Conservation (phyloP, 2,329 filamentous ascomycete genomes). For the Aureobasidium mangrovei region DNA sequence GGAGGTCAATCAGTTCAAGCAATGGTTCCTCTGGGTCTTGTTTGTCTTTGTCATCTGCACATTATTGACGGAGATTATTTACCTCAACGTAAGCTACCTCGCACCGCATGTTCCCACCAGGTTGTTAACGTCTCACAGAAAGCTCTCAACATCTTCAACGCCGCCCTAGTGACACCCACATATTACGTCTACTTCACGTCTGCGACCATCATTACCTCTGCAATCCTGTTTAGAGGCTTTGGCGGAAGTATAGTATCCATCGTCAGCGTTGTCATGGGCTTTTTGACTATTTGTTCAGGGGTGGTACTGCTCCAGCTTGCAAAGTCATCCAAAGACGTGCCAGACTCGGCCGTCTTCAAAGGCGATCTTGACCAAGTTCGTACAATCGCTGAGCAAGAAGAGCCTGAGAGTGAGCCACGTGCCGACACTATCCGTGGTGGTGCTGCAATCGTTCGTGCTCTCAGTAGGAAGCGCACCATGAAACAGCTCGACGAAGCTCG, state of each 20-base stretch:
- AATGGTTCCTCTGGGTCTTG: constrained; percentile 93
- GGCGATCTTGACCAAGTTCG: constrained; percentile 92
- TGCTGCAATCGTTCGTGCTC: constrained; percentile 74
- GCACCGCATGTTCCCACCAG: neutral
- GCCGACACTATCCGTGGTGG: constrained; percentile 91
- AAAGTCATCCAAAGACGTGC: constrained; percentile 95
- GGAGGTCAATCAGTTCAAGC: constrained; percentile 63
- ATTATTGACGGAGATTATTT: constrained; percentile 87
- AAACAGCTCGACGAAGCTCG: constrained; percentile 73
- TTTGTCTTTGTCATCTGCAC: constrained; percentile 87
- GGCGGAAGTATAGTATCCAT: constrained; percentile 76
- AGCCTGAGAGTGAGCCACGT: constrained; percentile 92
- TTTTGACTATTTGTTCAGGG: constrained; percentile 85
- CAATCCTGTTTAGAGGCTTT: constrained; percentile 87
- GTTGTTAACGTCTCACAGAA: constrained; percentile 55
- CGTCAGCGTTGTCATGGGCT: constrained; percentile 82
- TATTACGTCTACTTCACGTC: constrained; percentile 99
- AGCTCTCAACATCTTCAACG: constrained; percentile 96
- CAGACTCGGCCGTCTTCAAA: constrained; percentile 82
- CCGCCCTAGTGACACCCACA: constrained; percentile 90
- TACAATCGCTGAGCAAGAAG: constrained; percentile 88
- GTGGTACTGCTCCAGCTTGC: constrained; percentile 92
- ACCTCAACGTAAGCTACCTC: constrained; percentile 67
- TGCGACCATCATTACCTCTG: constrained; percentile 87
- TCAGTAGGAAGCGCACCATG: constrained; percentile 66